Base-by-base conservation (phyloP, 1,284 basidiomycete genomes). In the Cryptococcus sp. region DNA sequence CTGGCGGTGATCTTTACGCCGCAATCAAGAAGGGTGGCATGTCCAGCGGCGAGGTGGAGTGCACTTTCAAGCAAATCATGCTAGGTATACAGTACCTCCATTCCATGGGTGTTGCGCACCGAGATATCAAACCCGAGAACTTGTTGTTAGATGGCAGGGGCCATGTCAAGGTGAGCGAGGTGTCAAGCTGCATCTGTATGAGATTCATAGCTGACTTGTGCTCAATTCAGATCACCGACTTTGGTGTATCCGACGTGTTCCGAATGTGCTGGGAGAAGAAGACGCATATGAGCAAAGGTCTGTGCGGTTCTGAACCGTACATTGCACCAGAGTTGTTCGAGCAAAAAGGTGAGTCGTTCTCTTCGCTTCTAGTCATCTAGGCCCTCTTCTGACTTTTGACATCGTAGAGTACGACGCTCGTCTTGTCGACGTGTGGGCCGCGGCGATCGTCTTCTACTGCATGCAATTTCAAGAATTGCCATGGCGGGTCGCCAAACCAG, bases 121-220 rank as follows among this genome's bases (percentile, higher is more conserved):
- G 95, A 53, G 95, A 99, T 77, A 88, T 99, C 81, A 99, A 99
- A 79, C 95, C 95, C 5, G 95, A 99, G 81, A 99, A 99, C 75
- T 77, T 99, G 54, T 89, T 98, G 71, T 90, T 99, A 66, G 93
- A 98, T 78, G 88, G 87, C 42, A 86, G 88, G 68, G 93, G 95
- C 27, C 91, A 95, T 75, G 83, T 99, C 80, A 99, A 99, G 88
- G 68, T 72, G 64, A 63, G 64, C 66, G 53, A 54, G 65, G 23
- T 41, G 47, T 45, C 25, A 47, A 17, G 48, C 23, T 41, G 40
- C 23, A 23, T 44, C 5, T 40, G 45, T 20, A 52, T 31, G 23
- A 20, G 15, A 25, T 54, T n/a, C 11, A 35, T 35, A 55, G 48
- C 47, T n/a, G 48, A 50, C 48, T 38, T n/a, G 25, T 19, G 27